Evolutionary conservation across 108 stramenopile species (phyloP).

Genomic region (Epipyxis sp.): DNA sequence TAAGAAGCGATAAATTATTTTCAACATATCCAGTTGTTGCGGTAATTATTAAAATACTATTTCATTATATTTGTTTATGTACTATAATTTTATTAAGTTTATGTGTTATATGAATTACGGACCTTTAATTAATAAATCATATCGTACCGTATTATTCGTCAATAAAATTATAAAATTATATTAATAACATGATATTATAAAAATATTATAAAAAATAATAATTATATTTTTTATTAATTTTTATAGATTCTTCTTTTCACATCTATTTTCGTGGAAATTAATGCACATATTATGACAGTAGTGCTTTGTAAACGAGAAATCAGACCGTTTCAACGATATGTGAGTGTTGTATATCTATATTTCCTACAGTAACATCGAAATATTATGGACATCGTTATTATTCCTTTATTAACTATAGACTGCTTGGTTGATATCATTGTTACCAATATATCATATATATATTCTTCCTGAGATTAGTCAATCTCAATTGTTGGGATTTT

Average conservation of each 20-base stretch:
- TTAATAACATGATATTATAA: not conserved
- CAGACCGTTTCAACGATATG: not conserved
- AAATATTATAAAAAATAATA: not conserved
- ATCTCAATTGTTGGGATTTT: not conserved
- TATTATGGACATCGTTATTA: too few species aligned
- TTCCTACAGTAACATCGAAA: too few species aligned
- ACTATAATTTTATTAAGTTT: too few species aligned
- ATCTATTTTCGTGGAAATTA: constrained; percentile 1
- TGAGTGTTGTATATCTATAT: not conserved
- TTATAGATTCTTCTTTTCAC: not conserved
- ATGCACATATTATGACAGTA: not conserved
- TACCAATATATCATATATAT: not conserved
- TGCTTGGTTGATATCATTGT: not conserved
- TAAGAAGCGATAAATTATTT: not conserved
- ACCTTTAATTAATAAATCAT: too few species aligned
- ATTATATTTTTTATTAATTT: not conserved
- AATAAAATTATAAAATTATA: too few species aligned
- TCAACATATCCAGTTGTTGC: not conserved
- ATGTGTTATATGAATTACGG: too few species aligned
- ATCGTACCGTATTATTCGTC: too few species aligned
- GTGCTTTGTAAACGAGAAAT: not conserved
- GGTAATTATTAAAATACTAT: too few species aligned
- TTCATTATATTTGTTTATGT: too few species aligned
- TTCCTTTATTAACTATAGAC: not conserved
- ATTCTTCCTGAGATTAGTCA: not conserved